Base-by-base conservation (phyloP, 352 stramenopile genomes). In the Phytophthora citricola region DNA sequence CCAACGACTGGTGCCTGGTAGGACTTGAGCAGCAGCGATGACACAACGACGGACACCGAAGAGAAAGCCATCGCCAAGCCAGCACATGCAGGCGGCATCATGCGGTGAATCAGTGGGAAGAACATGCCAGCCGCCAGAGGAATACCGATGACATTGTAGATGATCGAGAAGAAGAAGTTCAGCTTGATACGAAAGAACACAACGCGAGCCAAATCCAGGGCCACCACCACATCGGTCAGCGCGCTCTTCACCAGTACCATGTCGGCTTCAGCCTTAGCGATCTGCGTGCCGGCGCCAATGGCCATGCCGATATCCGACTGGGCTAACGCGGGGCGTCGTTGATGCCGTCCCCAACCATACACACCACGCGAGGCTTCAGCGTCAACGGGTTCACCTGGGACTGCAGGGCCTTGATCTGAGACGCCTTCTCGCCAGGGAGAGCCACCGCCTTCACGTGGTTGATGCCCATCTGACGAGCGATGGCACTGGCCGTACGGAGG, bases 331-430 rank as follows among this genome's bases (percentile, higher is more conserved):
- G 95, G 6, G 93, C 94, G 75, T 99, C 96, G 73, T 98, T 99
- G 49, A 99, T 97, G 27, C 95, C 95, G 60, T 98, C 94, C 22
- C 95, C 94, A 48, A 97, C 87, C 85, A 98, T 97, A 39, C 85
- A 92, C 9, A 98, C 76, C 14, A 98, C 82, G 45, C 91, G 80
- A 24, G 87, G 76, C 59, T 86, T 91, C 63, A 81, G 66, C 1
- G 88, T 97, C n/a, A 81, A 11, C 1, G 84, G 78, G 32, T 88
- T 91, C 54, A 91, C 69, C 24, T 81, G 85, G 67, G 71, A 71
- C 69, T 97, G 85, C 24, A 95, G 57, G 5, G 78, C 81, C 63
- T 92, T 93, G 59, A 99, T 94, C 67, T 95, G 92, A 46, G 94
- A 79, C 4, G 97, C 85, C 67, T 99, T 99, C 67, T 99, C 93